phyloP scores from a whole-genome alignment of 2,329 filamentous ascomycete species.

The Trichophaea hybrida region DNA sequence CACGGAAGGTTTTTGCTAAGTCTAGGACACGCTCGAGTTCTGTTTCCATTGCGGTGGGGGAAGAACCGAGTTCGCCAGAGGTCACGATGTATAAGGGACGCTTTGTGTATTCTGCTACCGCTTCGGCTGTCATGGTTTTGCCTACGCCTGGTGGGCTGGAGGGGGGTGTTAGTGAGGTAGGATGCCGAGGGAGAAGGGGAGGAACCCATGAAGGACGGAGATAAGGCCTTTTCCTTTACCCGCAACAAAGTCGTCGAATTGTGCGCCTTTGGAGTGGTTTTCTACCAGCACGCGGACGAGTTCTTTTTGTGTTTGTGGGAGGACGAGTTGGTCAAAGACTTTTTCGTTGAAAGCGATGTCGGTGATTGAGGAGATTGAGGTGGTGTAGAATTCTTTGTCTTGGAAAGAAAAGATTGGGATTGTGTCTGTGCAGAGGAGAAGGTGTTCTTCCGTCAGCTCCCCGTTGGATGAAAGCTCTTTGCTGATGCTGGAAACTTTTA shows the following conservation, averaged over 20 bases:
- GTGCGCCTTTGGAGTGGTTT: constrained; percentile 53
- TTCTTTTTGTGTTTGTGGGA: constrained; percentile 38
- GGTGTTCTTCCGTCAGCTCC: constrained; percentile 54
- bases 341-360: constrained; percentile 53
- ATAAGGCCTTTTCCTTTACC: constrained; percentile 35
- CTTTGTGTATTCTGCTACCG: constrained; percentile 39
- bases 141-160: constrained; percentile 30
- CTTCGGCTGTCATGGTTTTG: constrained; percentile 44
- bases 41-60: constrained; percentile 44
- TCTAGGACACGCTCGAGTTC: constrained; percentile 75
- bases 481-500: background rate
- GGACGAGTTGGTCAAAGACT: constrained; percentile 38
- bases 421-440: constrained; percentile 55
- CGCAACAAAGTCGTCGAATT: constrained; percentile 40
- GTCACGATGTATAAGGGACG: constrained; percentile 40
- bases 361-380: constrained; percentile 29
- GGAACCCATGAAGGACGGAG: constrained; percentile 40
- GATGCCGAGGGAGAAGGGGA: background rate
- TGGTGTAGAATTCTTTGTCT: background rate
- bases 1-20: constrained; percentile 73
- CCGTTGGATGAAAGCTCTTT: background rate
- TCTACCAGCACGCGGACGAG: constrained; percentile 55
- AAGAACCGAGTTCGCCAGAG: constrained; percentile 28
- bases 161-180: background rate
- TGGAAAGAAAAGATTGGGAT: constrained; percentile 13